Evolutionary conservation across 140 eudicot species (phyloP).

Genomic region (Cichorium intybus): DNA sequence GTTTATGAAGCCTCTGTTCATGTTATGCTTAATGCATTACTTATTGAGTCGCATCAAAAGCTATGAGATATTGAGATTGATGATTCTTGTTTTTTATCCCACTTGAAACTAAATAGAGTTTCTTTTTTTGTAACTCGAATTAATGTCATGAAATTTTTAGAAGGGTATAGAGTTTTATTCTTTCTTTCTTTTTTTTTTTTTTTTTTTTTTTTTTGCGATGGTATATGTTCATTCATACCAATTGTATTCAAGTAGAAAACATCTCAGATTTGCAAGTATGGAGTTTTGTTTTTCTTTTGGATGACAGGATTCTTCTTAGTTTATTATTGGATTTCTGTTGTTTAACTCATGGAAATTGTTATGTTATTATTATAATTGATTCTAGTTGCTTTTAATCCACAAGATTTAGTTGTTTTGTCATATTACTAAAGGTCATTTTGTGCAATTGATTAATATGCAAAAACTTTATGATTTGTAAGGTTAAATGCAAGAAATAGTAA

Average conservation of each 20-base stretch:
- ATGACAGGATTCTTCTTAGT: neutral
- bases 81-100: conserved; percentile 3
- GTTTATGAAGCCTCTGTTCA: conserved; percentile 88
- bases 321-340: neutral
- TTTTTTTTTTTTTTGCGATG: neutral
- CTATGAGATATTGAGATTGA: conserved; percentile 28
- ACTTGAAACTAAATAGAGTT: conserved; percentile 21
- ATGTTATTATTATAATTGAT: no score
- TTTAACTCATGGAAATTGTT: neutral
- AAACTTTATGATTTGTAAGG: neutral
- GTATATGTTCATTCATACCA: conserved; percentile 24
- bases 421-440: neutral
- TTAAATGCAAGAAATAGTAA: neutral
- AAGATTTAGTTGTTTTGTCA: neutral
- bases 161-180: conserved; percentile 27
- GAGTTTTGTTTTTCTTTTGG: neutral
- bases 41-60: conserved; percentile 81
- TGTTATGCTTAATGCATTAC: conserved; percentile 85
- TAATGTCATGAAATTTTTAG: conserved; percentile 18
- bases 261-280: conserved; percentile 25
- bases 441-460: neutral
- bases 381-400: neutral
- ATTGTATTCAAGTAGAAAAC: conserved; percentile 35
- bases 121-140: conserved; percentile 24
- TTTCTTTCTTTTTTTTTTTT: neutral